Conservation (phyloP, 305 asterid species). For the Coffea humblotiana region DNA sequence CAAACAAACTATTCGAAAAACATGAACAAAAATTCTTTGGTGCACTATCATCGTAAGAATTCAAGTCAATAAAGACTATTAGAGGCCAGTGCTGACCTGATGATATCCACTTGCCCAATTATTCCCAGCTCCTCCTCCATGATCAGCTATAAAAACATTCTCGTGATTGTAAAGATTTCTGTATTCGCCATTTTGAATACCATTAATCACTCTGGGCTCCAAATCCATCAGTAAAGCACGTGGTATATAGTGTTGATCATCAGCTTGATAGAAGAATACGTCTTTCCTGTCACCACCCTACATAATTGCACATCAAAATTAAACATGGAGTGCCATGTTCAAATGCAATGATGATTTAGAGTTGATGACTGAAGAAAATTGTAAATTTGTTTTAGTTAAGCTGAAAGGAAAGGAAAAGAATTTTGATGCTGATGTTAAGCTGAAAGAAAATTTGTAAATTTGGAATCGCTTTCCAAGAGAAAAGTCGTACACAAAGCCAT, state of each 20-base stretch:
- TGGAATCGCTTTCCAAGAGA: too few species aligned
- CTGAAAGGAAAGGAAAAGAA: too few species aligned
- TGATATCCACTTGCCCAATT: constrained; percentile 99
- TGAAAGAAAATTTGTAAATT: too few species aligned
- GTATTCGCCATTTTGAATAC: constrained; percentile 95
- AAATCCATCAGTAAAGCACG: constrained; percentile 96
- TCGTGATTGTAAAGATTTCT: constrained; percentile 96
- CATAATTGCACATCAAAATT: constrained; percentile 7
- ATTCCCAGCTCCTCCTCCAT: constrained; percentile 99
- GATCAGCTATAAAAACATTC: constrained; percentile 83
- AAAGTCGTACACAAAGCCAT: too few species aligned
- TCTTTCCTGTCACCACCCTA: constrained; percentile 99
- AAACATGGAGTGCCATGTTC: constrained; percentile 5
- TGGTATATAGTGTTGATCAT: constrained; percentile 96
- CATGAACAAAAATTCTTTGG: background rate
- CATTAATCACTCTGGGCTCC: constrained; percentile 97
- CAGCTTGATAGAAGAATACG: constrained; percentile 99
- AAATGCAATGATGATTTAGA: background rate
- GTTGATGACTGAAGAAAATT: constrained; percentile 11
- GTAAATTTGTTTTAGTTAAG: background rate
- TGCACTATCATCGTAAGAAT: background rate
- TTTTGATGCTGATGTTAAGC: too few species aligned
- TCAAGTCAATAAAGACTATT: background rate
- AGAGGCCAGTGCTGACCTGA: constrained; percentile 55
- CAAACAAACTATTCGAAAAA: background rate